Base-by-base conservation (phyloP, 1,139 yeast species). In the Hanseniaspora gamundiae region DNA sequence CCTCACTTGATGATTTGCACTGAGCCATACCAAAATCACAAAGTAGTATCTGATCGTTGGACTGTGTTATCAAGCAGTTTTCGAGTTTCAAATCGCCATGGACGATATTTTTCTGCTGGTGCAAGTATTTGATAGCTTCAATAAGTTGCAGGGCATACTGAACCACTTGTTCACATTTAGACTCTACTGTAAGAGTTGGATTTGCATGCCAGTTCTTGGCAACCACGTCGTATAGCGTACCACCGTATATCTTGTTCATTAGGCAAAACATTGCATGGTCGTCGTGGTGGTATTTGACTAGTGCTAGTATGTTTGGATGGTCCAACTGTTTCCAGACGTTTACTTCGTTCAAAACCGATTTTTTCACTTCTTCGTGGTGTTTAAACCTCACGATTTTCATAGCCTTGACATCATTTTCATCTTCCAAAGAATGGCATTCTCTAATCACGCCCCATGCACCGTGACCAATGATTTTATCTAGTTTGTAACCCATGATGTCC, bases 391-490 rank as follows among this genome's bases (percentile, higher is more conserved):
- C 87, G 39, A 87, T 78, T 59, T 87, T 87, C 54, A 86, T 78
- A 1, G 95, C 96, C 50, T 73, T 70, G 1, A 70, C 62, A 6
- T 65, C 63, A 1, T 78, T 78, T 41, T 64, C 62, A 16, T 49
- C 39, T 55, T 56, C 59, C 45, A 60, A 60, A 47, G 62, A 60
- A 31, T 56, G 58, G 49, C 93, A 85, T 58, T 83, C 93, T 48
- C 94, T 67, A n/a, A 88, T 82, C 29, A 82, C 74, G 3, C 95
- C 94, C 82, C 93, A 87, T 0, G 95, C 94, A 9, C 97, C 97
- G 57, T 75, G 76, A 1, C 95, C 95, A 50, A 87, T 79, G n/a
- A 81, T 73, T 51, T 76, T 78, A 0, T 94, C 95, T 36, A 82
- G 57, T 36, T 66, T 73, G 62, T 79, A 76, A 10, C 71, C 75